phyloP scores from a whole-genome alignment of 257 asterid species.

The Hygrophila difformis region DNA sequence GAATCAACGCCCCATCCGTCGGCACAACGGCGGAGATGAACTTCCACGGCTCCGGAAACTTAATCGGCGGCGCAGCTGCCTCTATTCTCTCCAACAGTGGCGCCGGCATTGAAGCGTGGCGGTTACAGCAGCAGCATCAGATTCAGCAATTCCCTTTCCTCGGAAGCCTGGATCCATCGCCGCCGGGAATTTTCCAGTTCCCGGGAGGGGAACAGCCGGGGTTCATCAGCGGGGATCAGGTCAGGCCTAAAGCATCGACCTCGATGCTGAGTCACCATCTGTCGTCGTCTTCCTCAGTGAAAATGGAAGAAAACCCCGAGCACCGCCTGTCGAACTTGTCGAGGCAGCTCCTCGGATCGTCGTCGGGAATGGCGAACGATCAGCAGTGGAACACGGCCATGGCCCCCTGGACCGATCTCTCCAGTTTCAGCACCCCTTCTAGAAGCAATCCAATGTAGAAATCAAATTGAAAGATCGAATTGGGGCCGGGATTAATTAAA shows the following conservation, averaged over 20 bases:
- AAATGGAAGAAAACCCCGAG: conserved; percentile 54
- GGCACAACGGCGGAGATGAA: conserved; percentile 36
- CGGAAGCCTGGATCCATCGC: conserved; percentile 28
- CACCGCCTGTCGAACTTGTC: conserved; percentile 28
- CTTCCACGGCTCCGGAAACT: conserved; percentile 30
- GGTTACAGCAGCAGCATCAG: conserved; percentile 50
- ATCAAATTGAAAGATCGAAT: too few relatives aligned
- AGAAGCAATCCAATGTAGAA: conserved; percentile 46
- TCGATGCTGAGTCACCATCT: conserved; percentile 38
- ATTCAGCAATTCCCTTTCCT: conserved; percentile 57
- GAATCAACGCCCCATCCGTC: conserved; percentile 26
- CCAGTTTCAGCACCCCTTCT: conserved; percentile 71
- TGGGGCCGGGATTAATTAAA: too few relatives aligned
- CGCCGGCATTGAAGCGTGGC: conserved; percentile 54
- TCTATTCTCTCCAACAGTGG: conserved; percentile 32
- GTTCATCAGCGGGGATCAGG: conserved; percentile 28
- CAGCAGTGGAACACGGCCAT: conserved; percentile 39
- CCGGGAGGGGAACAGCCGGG: conserved; percentile 23
- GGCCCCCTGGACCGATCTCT: conserved; percentile 57
- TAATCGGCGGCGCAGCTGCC: conserved; percentile 26
- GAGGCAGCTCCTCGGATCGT: conserved; percentile 47
- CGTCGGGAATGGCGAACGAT: conserved; percentile 37
- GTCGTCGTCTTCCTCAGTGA: conserved; percentile 45
- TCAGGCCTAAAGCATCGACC: conserved; percentile 38
- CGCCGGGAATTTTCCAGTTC: conserved; percentile 32